Evolutionary conservation across 495 filamentous ascomycete genomes (phyloP).

Genomic region (Hypomontagnella submonticulosa): DNA sequence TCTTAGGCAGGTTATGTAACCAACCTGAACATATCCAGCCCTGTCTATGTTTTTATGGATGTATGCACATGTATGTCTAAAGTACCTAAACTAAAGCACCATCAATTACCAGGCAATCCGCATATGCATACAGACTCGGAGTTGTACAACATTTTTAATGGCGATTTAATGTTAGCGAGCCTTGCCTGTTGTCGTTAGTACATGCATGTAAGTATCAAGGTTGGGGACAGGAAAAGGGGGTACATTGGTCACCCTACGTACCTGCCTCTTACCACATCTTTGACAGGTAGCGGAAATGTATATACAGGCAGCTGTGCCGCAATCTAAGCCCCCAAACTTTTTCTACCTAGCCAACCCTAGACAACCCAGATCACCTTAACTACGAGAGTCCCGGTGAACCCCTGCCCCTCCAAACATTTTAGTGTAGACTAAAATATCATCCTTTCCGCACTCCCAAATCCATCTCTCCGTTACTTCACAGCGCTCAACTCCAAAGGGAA

Average conservation of each 20-base stretch:
- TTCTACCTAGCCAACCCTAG: constrained; percentile 28
- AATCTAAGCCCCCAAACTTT: constrained; percentile 44
- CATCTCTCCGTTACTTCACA: constrained; percentile 6
- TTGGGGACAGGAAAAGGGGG: constrained; percentile 4
- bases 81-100: background rate
- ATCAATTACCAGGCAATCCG: too few relatives aligned
- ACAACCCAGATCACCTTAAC: background rate
- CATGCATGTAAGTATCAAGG: constrained; percentile 10
- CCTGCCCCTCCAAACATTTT: constrained; percentile 2
- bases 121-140: too few relatives aligned
- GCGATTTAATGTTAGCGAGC: too few relatives aligned
- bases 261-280: constrained; percentile 21
- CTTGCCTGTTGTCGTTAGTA: background rate
- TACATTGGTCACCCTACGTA: constrained; percentile 21
- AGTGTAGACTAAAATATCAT: constrained; percentile 15
- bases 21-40: too few relatives aligned
- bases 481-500: constrained; percentile 9
- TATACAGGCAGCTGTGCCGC: constrained; percentile 40
- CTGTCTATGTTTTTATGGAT: too few relatives aligned
- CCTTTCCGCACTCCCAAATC: constrained; percentile 5
- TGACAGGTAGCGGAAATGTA: constrained; percentile 32
- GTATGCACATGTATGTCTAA: constrained; percentile 13
- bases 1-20: background rate
- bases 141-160: too few relatives aligned
- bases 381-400: constrained; percentile 4